Evolutionary conservation across 2,329 filamentous ascomycete species (phyloP).

Genomic region (Colletotrichum coccodes): DNA sequence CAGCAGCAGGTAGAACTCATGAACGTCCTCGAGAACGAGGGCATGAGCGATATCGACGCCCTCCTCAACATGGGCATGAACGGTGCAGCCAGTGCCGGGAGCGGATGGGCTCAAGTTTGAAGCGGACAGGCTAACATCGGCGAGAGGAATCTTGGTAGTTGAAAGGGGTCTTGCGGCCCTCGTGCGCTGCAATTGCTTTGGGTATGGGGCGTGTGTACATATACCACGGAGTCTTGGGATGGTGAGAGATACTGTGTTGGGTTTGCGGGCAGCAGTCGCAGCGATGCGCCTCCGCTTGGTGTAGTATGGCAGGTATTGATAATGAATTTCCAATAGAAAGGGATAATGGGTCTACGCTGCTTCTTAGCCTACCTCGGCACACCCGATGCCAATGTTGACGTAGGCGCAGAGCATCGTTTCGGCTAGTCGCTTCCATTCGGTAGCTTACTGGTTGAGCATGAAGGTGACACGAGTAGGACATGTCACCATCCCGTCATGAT

Average conservation of each 20-base stretch:
- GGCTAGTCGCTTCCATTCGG: no score
- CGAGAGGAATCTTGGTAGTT: not conserved
- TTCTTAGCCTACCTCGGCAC: no score
- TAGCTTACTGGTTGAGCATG: no score
- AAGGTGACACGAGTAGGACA: no score
- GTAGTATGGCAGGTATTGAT: not conserved
- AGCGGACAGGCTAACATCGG: not conserved
- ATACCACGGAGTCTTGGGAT: conserved; percentile 27
- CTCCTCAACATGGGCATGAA: conserved; percentile 58
- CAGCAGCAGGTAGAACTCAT: conserved; percentile 87
- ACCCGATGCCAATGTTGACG: no score
- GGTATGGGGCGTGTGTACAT: not conserved
- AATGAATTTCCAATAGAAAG: not conserved
- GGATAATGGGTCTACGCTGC: no score
- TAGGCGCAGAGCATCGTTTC: no score
- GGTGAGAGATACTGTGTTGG: not conserved
- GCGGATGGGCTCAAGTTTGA: conserved; percentile 24
- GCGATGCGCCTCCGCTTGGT: conserved; percentile 8
- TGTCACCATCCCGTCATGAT: no score
- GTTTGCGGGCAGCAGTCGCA: not conserved
- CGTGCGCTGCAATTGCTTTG: not conserved
- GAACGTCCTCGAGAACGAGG: conserved; percentile 79
- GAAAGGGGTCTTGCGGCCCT: not conserved
- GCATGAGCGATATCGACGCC: conserved; percentile 69
- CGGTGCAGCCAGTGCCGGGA: not conserved